Base-by-base conservation (phyloP, 306 rosid genomes). In the Corylus avellana region DNA sequence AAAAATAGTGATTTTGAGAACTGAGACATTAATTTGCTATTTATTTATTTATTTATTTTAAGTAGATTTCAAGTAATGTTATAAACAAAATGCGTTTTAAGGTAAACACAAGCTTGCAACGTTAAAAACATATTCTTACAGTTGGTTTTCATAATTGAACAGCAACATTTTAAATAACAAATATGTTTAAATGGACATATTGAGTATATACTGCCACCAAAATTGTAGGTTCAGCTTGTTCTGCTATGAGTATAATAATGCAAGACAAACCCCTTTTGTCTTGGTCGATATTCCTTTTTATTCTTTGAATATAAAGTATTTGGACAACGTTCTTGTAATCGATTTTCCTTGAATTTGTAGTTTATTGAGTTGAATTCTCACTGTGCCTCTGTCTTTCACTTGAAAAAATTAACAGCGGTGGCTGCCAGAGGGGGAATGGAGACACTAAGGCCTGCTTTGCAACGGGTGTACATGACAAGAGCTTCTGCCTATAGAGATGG, bases 401-500 rank as follows among this genome's bases (percentile, higher is more conserved):
- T 84, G 80, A 49, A 37, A 79, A 77, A 83, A 78, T 76, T n/a
- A 13, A 76, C 82, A 93, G 96, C 96, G 71, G 80, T 91, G 79
- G 98, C 98, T 74, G 96, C 97, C 9, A 88, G 92, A 82, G 96
- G 88, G 39, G 88, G 90, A 35, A 84, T 76, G 82, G 84, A 91
- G 85, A 89, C 92, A 20, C 81, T 92, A 62, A 91, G 80, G 87
- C 97, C 98, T 66, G 97, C 95, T 79, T 78, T 91, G 80, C 97
- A 94, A 82, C 90, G 92, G 44, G 75, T 92, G 48, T 94, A 92
- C 84, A 90, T 94, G 98, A 94, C 93, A 67, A 91, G 93, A 84
- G 97, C 97, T 80, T 90, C 98, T 77, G 89, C 92, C 22, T 94
- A 92, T 83, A 91, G 87, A 74, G 96, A 94, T 72, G 97, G 93